A percentile compares a stretch with the other conserved stretches of the same genome.
These are phyloP conservation scores for Solioccasus polychromus DNA, from an alignment of 768 basidiomycete species.

Conservation along the genomic window DNA sequence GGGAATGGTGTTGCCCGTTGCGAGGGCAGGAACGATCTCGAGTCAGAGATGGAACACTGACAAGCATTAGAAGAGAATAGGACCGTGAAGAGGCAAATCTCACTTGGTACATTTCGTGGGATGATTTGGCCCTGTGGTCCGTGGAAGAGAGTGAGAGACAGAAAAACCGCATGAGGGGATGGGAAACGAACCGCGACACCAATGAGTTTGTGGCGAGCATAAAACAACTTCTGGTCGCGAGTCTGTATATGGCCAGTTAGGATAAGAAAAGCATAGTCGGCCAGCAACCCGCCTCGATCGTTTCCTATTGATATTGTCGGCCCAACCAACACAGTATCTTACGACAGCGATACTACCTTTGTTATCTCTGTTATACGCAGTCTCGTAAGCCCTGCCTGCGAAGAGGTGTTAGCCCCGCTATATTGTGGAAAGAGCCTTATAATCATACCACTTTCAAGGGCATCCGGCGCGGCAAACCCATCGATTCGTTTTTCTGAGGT, in stretches of 20 bases:
- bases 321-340: constrained; percentile 89
- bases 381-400: constrained; percentile 52
- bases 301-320: constrained; percentile 78
- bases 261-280: too few species aligned
- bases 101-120: constrained; percentile 64
- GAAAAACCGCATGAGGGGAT: too few species aligned
- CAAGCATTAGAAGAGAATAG: neutral
- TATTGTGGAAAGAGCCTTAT: too few species aligned
- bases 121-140: constrained; percentile 63
- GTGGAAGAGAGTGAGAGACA: too few species aligned
- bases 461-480: constrained; percentile 70
- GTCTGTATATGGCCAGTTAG: constrained; percentile 22
- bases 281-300: constrained; percentile 47
- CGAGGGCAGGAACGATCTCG: constrained; percentile 77
- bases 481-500: constrained; percentile 56
- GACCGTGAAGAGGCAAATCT: constrained; percentile 7
- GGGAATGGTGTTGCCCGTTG: constrained; percentile 74
- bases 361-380: constrained; percentile 50
- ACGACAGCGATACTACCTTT: constrained; percentile 34
- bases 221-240: constrained; percentile 15
- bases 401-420: neutral
- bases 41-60: constrained; percentile 58
- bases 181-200: constrained; percentile 13
- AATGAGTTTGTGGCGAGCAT: constrained; percentile 20
- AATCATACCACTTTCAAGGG: constrained; percentile 58